These are phyloP conservation scores for Lachnellula subtilissima DNA, from an alignment of 2,329 filamentous ascomycete species.

Conservation along the genomic window DNA sequence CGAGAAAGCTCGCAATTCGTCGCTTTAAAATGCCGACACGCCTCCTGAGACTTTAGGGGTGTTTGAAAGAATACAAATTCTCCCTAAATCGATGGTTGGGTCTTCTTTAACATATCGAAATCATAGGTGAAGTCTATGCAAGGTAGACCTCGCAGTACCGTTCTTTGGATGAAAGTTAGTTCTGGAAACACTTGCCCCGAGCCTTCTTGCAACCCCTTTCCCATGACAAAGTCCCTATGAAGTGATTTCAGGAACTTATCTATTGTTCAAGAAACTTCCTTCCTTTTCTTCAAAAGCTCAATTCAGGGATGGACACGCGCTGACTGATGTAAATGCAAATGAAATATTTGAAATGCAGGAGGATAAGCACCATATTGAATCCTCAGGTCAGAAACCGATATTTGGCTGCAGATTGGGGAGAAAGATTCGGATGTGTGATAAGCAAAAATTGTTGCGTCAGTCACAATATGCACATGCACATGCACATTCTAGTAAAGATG, in stretches of 20 bases:
- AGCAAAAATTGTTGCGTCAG: background rate
- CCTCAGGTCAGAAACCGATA: background rate
- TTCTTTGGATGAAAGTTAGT: too few relatives aligned
- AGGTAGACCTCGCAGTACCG: background rate
- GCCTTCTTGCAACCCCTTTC: background rate
- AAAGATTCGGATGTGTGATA: background rate
- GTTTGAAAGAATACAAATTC: background rate
- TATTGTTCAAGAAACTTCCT: background rate
- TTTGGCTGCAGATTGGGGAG: background rate
- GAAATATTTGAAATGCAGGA: background rate
- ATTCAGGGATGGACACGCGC: background rate
- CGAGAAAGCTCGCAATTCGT: slow-evolving; percentile 19
- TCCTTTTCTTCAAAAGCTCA: background rate
- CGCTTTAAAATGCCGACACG: slow-evolving; percentile 10
- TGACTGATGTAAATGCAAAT: background rate
- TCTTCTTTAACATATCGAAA: background rate
- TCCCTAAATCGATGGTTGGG: background rate
- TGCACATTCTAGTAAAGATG: background rate
- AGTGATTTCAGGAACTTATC: background rate
- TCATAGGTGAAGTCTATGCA: background rate
- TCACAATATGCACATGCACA: background rate
- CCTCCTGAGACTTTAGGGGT: background rate
- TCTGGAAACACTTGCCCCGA: background rate
- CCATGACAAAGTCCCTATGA: background rate
- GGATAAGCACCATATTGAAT: background rate